phyloP scores from a whole-genome alignment of 1,139 yeast genomes.

The Yamadazyma kanchanaburiensis region DNA sequence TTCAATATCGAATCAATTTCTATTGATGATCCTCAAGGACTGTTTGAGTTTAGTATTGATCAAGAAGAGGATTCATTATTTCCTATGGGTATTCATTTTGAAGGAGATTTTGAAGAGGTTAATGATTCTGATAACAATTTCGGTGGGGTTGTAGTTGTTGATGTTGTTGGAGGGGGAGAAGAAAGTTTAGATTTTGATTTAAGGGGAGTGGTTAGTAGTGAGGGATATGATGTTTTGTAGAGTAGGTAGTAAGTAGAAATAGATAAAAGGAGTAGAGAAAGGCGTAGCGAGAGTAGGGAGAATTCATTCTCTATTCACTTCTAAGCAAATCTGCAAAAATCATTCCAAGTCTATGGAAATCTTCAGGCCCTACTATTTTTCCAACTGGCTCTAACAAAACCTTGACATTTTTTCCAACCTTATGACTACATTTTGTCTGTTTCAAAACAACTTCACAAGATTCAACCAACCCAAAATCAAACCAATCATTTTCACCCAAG shows the following conservation, averaged over 20 bases:
- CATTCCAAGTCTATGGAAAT: no score
- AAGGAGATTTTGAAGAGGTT: slow-evolving; percentile 27
- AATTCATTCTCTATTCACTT: no score
- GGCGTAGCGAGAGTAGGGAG: slow-evolving; percentile 1
- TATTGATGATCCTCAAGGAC: slow-evolving; percentile 58
- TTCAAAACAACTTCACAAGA: no score
- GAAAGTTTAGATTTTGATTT: slow-evolving; percentile 70
- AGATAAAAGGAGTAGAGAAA: not conserved
- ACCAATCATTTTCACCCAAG: no score
- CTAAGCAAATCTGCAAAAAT: no score
- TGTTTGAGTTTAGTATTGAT: slow-evolving; percentile 69
- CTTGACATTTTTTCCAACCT: no score
- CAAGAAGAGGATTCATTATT: slow-evolving; percentile 82
- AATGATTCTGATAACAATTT: slow-evolving; percentile 39
- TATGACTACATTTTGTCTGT: no score
- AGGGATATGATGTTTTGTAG: no score
- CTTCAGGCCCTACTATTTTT: no score
- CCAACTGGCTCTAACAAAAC: no score
- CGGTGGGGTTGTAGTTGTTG: slow-evolving; percentile 40
- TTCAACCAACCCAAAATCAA: no score
- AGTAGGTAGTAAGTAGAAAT: not conserved
- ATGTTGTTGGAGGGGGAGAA: slow-evolving; percentile 36
- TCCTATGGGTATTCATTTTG: slow-evolving; percentile 75
- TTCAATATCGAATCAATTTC: slow-evolving; percentile 50
- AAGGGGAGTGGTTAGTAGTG: slow-evolving; percentile 58